Evolutionary conservation across 164 flowering plant genomes (phyloP), one percentile per base, ranked within the genome.

Genomic region (Vitis amurensis): DNA sequence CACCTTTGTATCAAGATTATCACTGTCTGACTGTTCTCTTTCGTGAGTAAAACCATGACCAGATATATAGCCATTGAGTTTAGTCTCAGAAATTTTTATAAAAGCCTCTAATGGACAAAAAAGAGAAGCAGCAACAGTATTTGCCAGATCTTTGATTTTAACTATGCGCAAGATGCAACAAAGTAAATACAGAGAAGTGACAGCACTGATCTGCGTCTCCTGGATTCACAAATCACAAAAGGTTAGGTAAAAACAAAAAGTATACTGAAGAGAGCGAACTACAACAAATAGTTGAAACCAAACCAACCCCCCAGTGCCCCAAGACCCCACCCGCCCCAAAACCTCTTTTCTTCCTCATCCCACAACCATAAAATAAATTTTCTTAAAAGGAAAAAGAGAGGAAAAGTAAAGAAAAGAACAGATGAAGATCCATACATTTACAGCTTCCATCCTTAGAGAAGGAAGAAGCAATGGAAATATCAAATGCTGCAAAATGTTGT

Each of bases 161-260:
- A 96, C 90, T 19, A 96, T 89, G 67, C 91, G 95, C 85, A 96
- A 75, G 77, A 96, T 92, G 86, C 94, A 92, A 76, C 98, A 93
- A 78, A 96, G 86, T 80, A 96, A 83, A 87, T 89, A 93, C 61
- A 93, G 75, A 37, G 97, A 89, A 72, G 98, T 86, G 68, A 83
- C 77, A 47, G 85, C 86, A 67, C 86, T 81, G 62, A 91, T 79
- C 70, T 66, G 79, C 55, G 69, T 63, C 30, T 73, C 98, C 99
- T 96, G 90, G 64, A 85, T 57, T 68, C 68, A 71, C 64, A 83
- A 62, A 71, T 56, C 49, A 77, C 68, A 62, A 59, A 58, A 74
- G 11, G 74, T 85, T 64, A 78, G 67, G 68, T 60, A 57, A 50
- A 65, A 60, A 1, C 44, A 55, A 30, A 30, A 14, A 50, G 19